Evolutionary conservation across 2,329 filamentous ascomycete species (phyloP), one percentile per base, ranked within the genome.

Genomic region (Cryphonectria carpinicola): DNA sequence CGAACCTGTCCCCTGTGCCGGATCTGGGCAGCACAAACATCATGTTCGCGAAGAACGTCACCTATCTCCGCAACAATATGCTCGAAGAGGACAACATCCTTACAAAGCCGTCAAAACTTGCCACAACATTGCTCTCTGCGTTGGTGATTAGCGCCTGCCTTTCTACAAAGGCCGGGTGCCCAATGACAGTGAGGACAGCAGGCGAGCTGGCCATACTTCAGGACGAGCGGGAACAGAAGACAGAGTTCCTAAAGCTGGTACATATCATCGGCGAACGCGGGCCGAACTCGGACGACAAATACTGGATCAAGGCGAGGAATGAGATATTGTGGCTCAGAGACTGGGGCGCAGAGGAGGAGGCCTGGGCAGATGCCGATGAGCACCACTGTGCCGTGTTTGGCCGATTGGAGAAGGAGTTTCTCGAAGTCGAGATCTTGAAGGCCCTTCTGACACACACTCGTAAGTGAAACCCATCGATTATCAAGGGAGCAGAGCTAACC

Each of bases 401-500:
- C 1, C 86, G 85, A 73, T 82, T 96, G 4, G 81, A 86, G 19
- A 84, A 82, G 68, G 86, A 88, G 7, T 86, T 86, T 13, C 82
- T 95, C 22, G 93, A 96, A 78, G 84, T 85, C 2, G 91, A 94
- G 77, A 85, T 95, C 64, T 81, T 96, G 41, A 93, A 90, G 76
- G 85, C 87, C 0, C 84, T 95, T 35, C 81, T 94, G 2, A 84
- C 85, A 14, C 88, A 87, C 71, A 85, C 84, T 28, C 85, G 91
- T 90, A 83, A 74, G 89, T 81, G 19, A 14, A 56, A 4, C 7
- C n/a, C 1, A 52, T 17, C 11, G 17, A 11, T 1, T 11, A 37
- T 17, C 1, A 39, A 28, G 11, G 32, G n/a, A 4, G 49, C 14
- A 49, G 41, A 65, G 74, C 78, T 77, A 73, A 78, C 70, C 41